Evolutionary conservation across 257 asterid genomes (phyloP), one percentile per base, ranked within the genome.

Genomic region (Scutellaria minor): DNA sequence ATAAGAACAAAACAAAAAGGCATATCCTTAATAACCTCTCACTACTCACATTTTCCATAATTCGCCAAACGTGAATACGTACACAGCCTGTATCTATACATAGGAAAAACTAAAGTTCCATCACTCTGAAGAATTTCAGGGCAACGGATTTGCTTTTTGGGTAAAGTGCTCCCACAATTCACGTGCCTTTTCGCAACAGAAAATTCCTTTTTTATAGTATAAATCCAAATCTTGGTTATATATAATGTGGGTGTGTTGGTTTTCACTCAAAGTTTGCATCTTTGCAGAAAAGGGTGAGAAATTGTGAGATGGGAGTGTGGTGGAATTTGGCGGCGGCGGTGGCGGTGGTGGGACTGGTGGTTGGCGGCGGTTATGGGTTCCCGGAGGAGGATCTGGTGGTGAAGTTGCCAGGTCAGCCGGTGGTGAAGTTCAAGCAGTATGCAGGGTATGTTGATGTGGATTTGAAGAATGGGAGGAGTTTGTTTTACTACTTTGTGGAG

Each of bases 361-460:
- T 83, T 60, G 81, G 85, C 42, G 64, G 85, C 20, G 90, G 76
- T 27, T 78, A 77, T 76, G 90, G 94, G 55, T 86, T 79, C 61
- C 96, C 96, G 54, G 85, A 76, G 76, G 91, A 89, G 84, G 95
- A 91, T 78, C 78, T 93, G 31, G 97, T 93, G 74, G 84, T 61
- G 76, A 76, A 37, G 51, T 82, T 93, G 83, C 98, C 98, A 0
- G 96, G 96, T 24, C 98, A 93, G 74, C 97, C 97, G 18, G 42
- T 57, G 73, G 98, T 91, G 71, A 83, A 85, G 52, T 93, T 93
- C 79, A 79, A 79, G 82, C 98, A 91, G 78, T 91, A 85, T 82
- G 92, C 98, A 14, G 98, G 98, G 55, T 91, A 93, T 76, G 84
- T 93, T 2, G 97, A 91, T 83, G 96, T 93, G 69, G 97, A 93